Base-by-base conservation (phyloP, 2,329 filamentous ascomycete species). In the Stagonosporopsis rhizophila region DNA sequence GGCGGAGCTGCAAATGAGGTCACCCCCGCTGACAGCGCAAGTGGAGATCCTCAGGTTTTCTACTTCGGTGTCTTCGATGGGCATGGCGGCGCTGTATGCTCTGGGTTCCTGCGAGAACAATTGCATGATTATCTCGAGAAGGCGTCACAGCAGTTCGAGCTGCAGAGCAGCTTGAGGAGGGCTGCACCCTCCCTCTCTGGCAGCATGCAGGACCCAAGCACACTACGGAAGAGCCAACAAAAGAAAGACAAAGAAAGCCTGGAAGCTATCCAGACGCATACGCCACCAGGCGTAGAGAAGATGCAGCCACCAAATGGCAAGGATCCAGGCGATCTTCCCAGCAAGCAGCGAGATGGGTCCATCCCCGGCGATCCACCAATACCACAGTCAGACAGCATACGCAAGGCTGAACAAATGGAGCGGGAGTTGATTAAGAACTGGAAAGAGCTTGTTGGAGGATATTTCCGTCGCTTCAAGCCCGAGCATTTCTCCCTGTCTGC, bases 31-130 rank as follows among this genome's bases (percentile, higher is more conserved):
- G 90, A 91, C 55, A 90, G 88, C 62, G 86, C 90, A 1, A 90
- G 86, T 60, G 94, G 94, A 2, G 94, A 98, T 71, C 94, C 94
- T 1, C 94, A 98, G 73, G 89, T 98, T 30, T 99, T 99, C 77
- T 99, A 98, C 76, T 99, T 97, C 82, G 93, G 86, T 1, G 88
- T 98, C 1, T 99, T 98, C 70, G 95, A 99, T 76, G 95, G 95
- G 2, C 95, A 99, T 78, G 95, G 95, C 9, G 95, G 95, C 19
- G 85, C 81, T 19, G 90, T 96, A 74, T 98, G 95, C 75, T 92
- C 92, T 57, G 87, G 89, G 17, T 98, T 96, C 67, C 77, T 98
- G 64, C 84, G 88, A 55, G 91, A 97, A 58, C 86, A 90, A 70
- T 79, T 99, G 58, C 95, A 97, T 74, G 85, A 86, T 9, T 98